phyloP scores from a whole-genome alignment of 768 basidiomycete species.

The Chalciporus piperatus region DNA sequence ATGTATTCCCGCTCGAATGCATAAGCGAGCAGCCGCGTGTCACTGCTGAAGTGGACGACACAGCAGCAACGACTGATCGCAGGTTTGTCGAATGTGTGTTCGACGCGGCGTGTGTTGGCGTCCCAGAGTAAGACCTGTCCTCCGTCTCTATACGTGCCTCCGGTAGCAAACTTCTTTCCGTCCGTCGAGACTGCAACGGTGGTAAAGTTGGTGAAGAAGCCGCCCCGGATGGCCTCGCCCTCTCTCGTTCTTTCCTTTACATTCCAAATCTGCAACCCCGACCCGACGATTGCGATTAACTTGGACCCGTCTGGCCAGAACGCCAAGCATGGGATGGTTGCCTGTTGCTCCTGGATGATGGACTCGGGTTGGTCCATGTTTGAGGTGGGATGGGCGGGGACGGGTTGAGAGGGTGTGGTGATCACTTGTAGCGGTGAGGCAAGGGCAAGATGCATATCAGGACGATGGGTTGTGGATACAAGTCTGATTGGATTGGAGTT shows the following conservation, averaged over 20 bases:
- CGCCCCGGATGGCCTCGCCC: constrained; percentile 20
- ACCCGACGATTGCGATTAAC: constrained; percentile 25
- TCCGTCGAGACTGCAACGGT: constrained; percentile 23
- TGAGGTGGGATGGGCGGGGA: background rate
- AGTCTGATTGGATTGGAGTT: too few species aligned
- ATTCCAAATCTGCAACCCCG: constrained; percentile 27
- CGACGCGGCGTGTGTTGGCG: constrained; percentile 18
- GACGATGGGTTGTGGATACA: too few species aligned
- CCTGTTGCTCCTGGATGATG: constrained; percentile 18
- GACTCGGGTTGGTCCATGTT: constrained; percentile 9
- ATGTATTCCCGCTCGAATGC: constrained; percentile 26
- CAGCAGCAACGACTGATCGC: constrained; percentile 21
- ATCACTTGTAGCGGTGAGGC: too few species aligned
- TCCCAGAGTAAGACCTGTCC: constrained; percentile 25
- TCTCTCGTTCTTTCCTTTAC: constrained; percentile 18
- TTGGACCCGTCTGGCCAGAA: constrained; percentile 26
- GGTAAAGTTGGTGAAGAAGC: constrained; percentile 27
- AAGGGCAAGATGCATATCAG: too few species aligned
- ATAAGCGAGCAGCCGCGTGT: constrained; percentile 17
- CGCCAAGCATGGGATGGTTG: constrained; percentile 16
- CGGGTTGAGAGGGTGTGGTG: background rate
- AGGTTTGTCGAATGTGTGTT: constrained; percentile 23
- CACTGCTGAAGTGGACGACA: constrained; percentile 23
- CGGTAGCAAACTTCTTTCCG: constrained; percentile 24
- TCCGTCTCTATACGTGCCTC: constrained; percentile 23